phyloP scores from a whole-genome alignment of 345 rosid species.

The Camelina laxa region DNA sequence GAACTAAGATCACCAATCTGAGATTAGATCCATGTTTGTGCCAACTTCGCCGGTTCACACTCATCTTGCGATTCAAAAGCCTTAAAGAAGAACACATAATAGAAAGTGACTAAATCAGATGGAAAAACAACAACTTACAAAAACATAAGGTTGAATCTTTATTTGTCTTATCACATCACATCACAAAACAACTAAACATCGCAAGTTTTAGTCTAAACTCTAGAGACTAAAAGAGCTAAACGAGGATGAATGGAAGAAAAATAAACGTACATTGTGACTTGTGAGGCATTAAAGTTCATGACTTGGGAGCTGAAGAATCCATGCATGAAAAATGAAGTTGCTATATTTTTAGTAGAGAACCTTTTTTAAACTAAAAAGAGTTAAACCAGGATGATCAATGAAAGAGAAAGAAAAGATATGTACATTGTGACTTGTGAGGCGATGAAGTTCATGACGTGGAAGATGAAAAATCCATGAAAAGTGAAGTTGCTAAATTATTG shows the following conservation, averaged over 20 bases:
- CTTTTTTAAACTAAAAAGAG: neutral
- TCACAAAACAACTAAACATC: neutral
- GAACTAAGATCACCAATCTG: constrained; percentile 47
- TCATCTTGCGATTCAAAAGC: constrained; percentile 44
- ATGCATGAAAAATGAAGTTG: neutral
- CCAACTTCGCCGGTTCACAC: constrained; percentile 45
- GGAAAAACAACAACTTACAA: neutral
- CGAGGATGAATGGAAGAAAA: neutral
- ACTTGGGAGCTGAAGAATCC: constrained; percentile 16
- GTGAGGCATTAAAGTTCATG: constrained; percentile 23
- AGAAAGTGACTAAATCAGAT: constrained; percentile 17
- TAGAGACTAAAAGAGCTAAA: neutral
- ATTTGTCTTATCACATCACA: neutral
- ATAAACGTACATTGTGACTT: constrained; percentile 9
- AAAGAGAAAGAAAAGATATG: neutral
- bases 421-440: neutral
- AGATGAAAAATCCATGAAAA: neutral
- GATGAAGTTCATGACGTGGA: neutral
- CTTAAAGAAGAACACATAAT: neutral
- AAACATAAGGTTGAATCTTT: constrained; percentile 5
- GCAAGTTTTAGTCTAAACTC: neutral
- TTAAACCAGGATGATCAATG: too few relatives aligned
- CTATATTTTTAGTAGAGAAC: neutral
- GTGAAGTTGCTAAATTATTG: neutral
- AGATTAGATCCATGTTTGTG: constrained; percentile 46